These are phyloP conservation scores for Diaporthe sp. DNA, from an alignment of 2,329 filamentous ascomycete genomes.

Conservation along the genomic window DNA sequence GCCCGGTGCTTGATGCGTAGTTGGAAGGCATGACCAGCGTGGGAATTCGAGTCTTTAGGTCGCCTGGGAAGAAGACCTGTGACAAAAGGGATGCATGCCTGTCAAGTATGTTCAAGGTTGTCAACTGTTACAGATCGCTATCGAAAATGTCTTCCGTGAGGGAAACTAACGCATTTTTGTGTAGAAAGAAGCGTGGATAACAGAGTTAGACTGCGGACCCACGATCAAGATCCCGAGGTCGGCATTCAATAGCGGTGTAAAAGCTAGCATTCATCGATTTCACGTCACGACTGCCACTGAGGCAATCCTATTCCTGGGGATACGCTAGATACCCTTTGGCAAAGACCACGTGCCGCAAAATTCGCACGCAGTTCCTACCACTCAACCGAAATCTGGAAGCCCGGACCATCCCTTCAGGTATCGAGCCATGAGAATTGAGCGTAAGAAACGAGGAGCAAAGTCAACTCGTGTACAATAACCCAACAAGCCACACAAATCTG, in stretches of 20 bases:
- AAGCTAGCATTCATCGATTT: not conserved
- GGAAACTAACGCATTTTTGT: not conserved
- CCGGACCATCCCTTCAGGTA: not conserved
- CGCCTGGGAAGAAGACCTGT: too few relatives aligned
- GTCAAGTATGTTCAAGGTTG: too few relatives aligned
- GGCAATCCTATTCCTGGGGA: not conserved
- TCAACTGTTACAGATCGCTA: not conserved
- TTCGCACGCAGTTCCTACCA: not conserved
- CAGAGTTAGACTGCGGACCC: too few relatives aligned
- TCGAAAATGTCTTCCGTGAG: not conserved
- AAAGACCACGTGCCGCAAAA: not conserved
- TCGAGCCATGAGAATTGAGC: not conserved
- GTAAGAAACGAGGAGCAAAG: not conserved
- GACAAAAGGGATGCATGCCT: not conserved
- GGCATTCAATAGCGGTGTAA: not conserved
- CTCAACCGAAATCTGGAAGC: not conserved
- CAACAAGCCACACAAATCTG: not conserved
- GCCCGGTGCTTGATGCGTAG: constrained; percentile 49
- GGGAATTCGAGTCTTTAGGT: not conserved
- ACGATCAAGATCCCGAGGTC: not conserved
- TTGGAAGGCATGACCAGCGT: not conserved
- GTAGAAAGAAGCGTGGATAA: not conserved
- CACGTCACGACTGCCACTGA: too few relatives aligned
- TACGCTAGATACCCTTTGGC: not conserved
- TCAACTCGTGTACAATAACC: not conserved